Evolutionary conservation across 345 rosid species (phyloP), one percentile per base, ranked within the genome.

Genomic region (Sonneratia caseolaris): DNA sequence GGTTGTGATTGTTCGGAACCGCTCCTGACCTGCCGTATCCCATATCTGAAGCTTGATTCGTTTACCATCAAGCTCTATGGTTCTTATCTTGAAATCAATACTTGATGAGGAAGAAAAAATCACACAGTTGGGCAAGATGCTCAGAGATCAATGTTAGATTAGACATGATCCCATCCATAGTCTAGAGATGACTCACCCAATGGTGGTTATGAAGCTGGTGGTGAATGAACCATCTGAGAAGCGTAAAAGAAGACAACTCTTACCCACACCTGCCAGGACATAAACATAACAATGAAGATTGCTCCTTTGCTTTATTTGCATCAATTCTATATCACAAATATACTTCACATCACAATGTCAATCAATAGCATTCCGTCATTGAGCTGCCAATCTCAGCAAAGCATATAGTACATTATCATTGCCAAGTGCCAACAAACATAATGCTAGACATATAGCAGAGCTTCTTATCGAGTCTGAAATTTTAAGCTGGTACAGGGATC

Each of bases 191-290:
- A 72, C 81, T 68, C 9, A 92, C 97, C 97, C 96, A 71, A 89
- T 92, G 70, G 97, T 92, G 35, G 97, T 89, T 76, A 92, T 89
- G 80, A 92, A 92, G 78, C 97, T 92, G 6, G 96, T 92, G 24
- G 96, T 88, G 73, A 92, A 92, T 74, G 96, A 86, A 80, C 91
- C 97, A 85, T 89, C 97, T 0, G 97, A 89, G 81, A 92, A 92
- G 69, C 97, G 93, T 80, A 91, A 82, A 3, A 91, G 81, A 74
- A 92, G 86, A 76, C 97, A 92, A 86, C 93, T 92, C 80, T 92
- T 92, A 8, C 97, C 97, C 76, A 89, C 97, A 78, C 97, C 97
- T 92, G 86, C 74, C 57, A 45, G 65, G n/a, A 64, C 32, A 16
- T 62, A n/a, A 16, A 3, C 53, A 64, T 37, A 7, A 35, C 66